These are phyloP conservation scores for Kodamaea laetipori DNA, from an alignment of 805 yeast species.

Conservation along the genomic window DNA sequence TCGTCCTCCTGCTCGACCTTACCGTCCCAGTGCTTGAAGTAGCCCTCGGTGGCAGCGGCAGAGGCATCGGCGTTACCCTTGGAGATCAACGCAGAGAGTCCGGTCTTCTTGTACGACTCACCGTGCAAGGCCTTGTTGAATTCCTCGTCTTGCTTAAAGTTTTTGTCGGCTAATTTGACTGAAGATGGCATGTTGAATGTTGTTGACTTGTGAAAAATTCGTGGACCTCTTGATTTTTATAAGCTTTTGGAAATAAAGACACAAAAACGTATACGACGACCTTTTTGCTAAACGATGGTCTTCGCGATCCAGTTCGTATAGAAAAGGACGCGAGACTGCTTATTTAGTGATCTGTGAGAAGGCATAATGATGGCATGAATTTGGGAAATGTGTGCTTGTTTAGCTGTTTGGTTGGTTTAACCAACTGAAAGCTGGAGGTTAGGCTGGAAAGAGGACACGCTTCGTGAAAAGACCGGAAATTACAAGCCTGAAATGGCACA, in stretches of 20 bases:
- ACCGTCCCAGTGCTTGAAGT: slow-evolving; percentile 97
- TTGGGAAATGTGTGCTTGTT: too few species aligned
- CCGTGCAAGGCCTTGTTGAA: slow-evolving; percentile 91
- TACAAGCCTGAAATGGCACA: too few species aligned
- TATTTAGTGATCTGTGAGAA: too few species aligned
- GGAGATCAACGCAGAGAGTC: slow-evolving; percentile 72
- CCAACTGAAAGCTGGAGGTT: too few species aligned
- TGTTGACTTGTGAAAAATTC: not conserved
- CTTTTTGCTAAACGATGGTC: too few species aligned
- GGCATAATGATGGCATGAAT: too few species aligned
- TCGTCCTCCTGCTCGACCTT: slow-evolving; percentile 75
- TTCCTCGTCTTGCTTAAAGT: slow-evolving; percentile 60
- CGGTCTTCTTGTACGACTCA: slow-evolving; percentile 63
- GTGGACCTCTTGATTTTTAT: not conserved
- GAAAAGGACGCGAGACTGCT: too few species aligned
- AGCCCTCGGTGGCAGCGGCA: slow-evolving; percentile 80
- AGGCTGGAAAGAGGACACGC: too few species aligned
- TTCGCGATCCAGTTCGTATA: too few species aligned
- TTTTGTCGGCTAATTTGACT: slow-evolving; percentile 45
- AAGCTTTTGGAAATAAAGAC: not conserved
- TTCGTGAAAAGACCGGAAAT: too few species aligned
- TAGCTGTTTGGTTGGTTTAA: too few species aligned
- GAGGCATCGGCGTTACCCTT: slow-evolving; percentile 68
- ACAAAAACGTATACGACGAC: slow-evolving; percentile 1
- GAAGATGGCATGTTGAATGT: slow-evolving; percentile 10